These are phyloP conservation scores for Clonostachys sp. DNA, from an alignment of 2,329 filamentous ascomycete species.

Conservation along the genomic window DNA sequence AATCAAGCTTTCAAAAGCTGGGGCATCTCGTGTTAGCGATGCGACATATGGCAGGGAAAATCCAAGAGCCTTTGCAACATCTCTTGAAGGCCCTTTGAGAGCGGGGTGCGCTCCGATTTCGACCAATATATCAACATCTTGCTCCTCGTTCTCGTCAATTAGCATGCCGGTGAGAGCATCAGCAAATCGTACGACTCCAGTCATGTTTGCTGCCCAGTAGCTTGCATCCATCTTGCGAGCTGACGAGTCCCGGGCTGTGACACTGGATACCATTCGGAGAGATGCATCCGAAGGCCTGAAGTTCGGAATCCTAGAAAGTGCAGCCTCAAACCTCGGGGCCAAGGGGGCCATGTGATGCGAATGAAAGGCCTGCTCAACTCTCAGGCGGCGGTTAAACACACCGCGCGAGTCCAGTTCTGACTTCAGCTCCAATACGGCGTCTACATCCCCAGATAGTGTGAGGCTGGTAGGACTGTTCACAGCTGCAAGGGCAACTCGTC, in stretches of 20 bases:
- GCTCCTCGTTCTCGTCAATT: background rate
- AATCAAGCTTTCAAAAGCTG: background rate
- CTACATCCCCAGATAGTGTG: slow-evolving; percentile 5
- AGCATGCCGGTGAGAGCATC: slow-evolving; percentile 11
- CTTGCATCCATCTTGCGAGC: slow-evolving; percentile 1
- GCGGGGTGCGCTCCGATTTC: slow-evolving; percentile 10
- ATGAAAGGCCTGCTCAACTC: slow-evolving; percentile 9
- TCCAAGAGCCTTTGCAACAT: slow-evolving; percentile 8
- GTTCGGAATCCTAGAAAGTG: background rate
- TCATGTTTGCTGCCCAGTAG: slow-evolving; percentile 29
- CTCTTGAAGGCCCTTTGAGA: slow-evolving; percentile 4
- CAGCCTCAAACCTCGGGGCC: slow-evolving; percentile 11
- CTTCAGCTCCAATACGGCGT: slow-evolving; percentile 3
- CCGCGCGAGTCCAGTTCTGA: slow-evolving; percentile 1
- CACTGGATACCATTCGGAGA: slow-evolving; percentile 2
- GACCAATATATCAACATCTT: slow-evolving; percentile 9
- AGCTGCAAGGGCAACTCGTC: slow-evolving; percentile 6
- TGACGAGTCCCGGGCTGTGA: background rate
- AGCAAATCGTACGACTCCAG: slow-evolving; percentile 22
- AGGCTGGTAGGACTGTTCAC: slow-evolving; percentile 7
- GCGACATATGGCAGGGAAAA: background rate
- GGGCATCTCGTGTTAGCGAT: slow-evolving; percentile 13
- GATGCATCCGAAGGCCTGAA: background rate
- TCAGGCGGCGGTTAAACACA: slow-evolving; percentile 8
- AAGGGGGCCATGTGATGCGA: slow-evolving; percentile 9